Base-by-base conservation (phyloP, 805 yeast genomes). In the Torulaspora quercuum region DNA sequence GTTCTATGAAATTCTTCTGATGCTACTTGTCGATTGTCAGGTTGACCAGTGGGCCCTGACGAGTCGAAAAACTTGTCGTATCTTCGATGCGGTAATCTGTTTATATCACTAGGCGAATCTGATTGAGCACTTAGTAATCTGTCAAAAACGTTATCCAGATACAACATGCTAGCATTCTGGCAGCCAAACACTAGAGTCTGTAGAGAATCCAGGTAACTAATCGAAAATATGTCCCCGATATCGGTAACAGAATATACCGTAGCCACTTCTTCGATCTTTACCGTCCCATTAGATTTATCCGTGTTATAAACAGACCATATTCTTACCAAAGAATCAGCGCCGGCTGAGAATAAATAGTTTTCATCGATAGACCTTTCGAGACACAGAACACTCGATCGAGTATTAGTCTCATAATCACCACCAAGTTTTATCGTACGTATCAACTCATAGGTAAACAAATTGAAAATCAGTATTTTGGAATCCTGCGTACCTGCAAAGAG, bases 401-500 rank as follows among this genome's bases (percentile, higher is more conserved):
- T 60, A 35, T 58, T 52, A 6, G 53, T 41, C n/a, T 49, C 52
- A 10, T 44, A 36, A 7, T 40, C 39, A 10, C 84, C 85, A 5
- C 67, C 67, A 13, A 84, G 61, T 7, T 65, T 68, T 24, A 67
- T 58, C 29, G 70, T 72, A 33, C 69, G 66, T 4, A 55, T 51
- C 12, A 60, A 31, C 46, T 79, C 78, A 57, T 76, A 90, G 1
- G 83, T 78, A 4, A 59, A 61, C 36, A 83, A 64, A 50, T 86
- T 90, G 52, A 73, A 79, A 1, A 85, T 80, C 25, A 85, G 61
- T 25, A 90, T 81, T 46, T 75, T 75, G 7, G 92, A 84, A 51
- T 84, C 85, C 47, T 89, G 95, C 1, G 96, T 87, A 7, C 98
- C 98, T 37, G 95, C 92, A 55, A 85, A 83, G 4, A 90, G 46